These are phyloP conservation scores for Bipolaris gigantea DNA, from an alignment of 2,329 filamentous ascomycete species.

Conservation along the genomic window DNA sequence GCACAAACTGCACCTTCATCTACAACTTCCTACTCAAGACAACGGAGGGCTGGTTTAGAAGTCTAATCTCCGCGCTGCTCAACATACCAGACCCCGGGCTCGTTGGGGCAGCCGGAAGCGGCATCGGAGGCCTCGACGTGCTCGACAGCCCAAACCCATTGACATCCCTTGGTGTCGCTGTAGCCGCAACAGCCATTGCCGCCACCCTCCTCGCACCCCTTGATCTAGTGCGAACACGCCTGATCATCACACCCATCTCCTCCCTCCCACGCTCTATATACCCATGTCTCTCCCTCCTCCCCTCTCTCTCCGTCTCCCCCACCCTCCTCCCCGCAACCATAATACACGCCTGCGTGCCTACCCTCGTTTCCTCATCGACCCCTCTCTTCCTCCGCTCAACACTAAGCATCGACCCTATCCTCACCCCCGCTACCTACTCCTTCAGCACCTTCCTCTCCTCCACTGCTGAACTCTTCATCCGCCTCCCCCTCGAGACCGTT, in stretches of 20 bases:
- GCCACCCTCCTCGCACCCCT: constrained; percentile 82
- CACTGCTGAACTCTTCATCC: constrained; percentile 77
- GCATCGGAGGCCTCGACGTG: constrained; percentile 71
- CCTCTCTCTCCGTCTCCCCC: constrained; percentile 68
- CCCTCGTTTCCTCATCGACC: constrained; percentile 77
- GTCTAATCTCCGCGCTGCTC: constrained; percentile 84
- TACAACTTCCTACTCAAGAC: constrained; percentile 85
- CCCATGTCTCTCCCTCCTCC: constrained; percentile 74
- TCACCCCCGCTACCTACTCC: constrained; percentile 80
- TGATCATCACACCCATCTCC: constrained; percentile 82
- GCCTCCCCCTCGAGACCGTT: constrained; percentile 89
- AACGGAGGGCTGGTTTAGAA: constrained; percentile 88
- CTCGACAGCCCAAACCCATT: constrained; percentile 80
- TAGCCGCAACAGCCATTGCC: constrained; percentile 67
- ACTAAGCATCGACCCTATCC: constrained; percentile 77
- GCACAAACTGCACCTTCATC: constrained; percentile 87
- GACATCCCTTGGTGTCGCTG: constrained; percentile 74
- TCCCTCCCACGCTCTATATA: constrained; percentile 76
- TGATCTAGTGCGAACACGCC: constrained; percentile 82
- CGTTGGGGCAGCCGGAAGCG: constrained; percentile 47
- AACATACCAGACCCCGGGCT: constrained; percentile 82
- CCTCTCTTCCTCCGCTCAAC: constrained; percentile 85
- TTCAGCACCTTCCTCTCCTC: constrained; percentile 80
- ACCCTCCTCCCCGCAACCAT: constrained; percentile 79
- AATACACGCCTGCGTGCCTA: constrained; percentile 81